Base-by-base conservation (phyloP, 139 green algal genomes). In the Diplosphaera chodatii region DNA sequence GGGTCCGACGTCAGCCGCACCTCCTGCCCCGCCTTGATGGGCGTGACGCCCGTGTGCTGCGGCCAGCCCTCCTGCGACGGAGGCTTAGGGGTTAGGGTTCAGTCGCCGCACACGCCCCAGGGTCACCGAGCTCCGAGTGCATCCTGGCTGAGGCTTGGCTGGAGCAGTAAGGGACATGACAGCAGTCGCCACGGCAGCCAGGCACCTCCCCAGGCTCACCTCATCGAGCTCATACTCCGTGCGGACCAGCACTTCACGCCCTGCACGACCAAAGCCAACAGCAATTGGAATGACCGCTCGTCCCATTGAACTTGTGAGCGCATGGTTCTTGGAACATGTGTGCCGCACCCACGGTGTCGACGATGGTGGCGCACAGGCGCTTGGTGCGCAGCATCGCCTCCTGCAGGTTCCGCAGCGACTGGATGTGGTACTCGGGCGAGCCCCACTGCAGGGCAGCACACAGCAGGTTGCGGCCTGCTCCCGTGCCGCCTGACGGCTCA, bases 291-390 rank as follows among this genome's bases (percentile, higher is more conserved):
- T n/a, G n/a, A n/a, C n/a, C n/a, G n/a, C n/a, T n/a, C n/a, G n/a
- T n/a, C n/a, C n/a, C n/a, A n/a, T n/a, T n/a, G n/a, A n/a, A n/a
- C n/a, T n/a, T n/a, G n/a, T n/a, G n/a, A n/a, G n/a, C n/a, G n/a
- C n/a, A n/a, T n/a, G n/a, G n/a, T n/a, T n/a, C n/a, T n/a, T n/a
- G n/a, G n/a, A 82, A 63, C 31, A 90, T 83, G 48, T 90, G 85
- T 20, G 81, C 37, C 37, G 83, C 23, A 48, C 91, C 91, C 34
- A 81, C 66, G 0, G 88, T 93, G 78, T 97, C 90, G 32, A 97
- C 40, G 67, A 93, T 89, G 3, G 93, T 85, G 55, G 85, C 88
- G 78, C 91, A 94, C 66, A 95, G 75, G 29, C 56, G 73, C 32
- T 82, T 71, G 0, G 90, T 93, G 31, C 74, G 71, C 31, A 71